phyloP scores from a whole-genome alignment of 2,329 filamentous ascomycete genomes.

The Coniochaeta sp. region DNA sequence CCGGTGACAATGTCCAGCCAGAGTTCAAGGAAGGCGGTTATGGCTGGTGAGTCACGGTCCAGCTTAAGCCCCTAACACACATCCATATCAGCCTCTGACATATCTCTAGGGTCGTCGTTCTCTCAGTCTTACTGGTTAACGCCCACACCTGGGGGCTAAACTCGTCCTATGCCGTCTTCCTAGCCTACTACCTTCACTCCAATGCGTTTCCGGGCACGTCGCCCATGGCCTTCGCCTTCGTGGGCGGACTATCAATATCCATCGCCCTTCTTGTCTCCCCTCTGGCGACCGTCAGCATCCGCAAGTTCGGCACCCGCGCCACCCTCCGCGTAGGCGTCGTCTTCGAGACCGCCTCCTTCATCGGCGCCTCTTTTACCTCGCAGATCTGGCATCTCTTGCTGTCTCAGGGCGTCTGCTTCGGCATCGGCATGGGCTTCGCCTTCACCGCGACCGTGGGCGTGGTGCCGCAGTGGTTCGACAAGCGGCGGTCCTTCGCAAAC shows the following conservation, averaged over 20 bases:
- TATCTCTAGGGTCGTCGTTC: conserved; percentile 40
- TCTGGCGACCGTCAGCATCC: conserved; percentile 53
- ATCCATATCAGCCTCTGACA: conserved; percentile 1
- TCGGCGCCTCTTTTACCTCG: conserved; percentile 62
- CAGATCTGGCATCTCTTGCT: conserved; percentile 72
- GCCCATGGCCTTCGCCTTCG: conserved; percentile 64
- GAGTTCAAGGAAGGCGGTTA: conserved; percentile 49
- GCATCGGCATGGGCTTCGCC: conserved; percentile 69
- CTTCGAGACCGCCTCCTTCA: conserved; percentile 56
- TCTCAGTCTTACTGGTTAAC: conserved; percentile 50
- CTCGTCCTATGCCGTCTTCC: conserved; percentile 52
- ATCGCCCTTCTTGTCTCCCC: conserved; percentile 62
- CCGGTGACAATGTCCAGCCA: conserved; percentile 12
- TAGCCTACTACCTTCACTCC: conserved; percentile 49
- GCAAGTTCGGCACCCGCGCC: conserved; percentile 53
- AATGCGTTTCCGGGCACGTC: conserved; percentile 57
- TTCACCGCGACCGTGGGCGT: conserved; percentile 65
- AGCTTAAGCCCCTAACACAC: not conserved
- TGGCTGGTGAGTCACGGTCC: conserved; percentile 38
- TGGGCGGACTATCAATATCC: conserved; percentile 64
- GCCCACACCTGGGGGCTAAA: conserved; percentile 72
- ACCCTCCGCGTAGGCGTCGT: conserved; percentile 59
- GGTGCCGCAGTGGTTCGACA: conserved; percentile 68
- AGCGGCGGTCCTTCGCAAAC: conserved; percentile 61
- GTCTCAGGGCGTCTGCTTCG: conserved; percentile 68